These are phyloP conservation scores for Rhodosporidiobolus odoratus DNA, from an alignment of 768 basidiomycete genomes.

Conservation along the genomic window DNA sequence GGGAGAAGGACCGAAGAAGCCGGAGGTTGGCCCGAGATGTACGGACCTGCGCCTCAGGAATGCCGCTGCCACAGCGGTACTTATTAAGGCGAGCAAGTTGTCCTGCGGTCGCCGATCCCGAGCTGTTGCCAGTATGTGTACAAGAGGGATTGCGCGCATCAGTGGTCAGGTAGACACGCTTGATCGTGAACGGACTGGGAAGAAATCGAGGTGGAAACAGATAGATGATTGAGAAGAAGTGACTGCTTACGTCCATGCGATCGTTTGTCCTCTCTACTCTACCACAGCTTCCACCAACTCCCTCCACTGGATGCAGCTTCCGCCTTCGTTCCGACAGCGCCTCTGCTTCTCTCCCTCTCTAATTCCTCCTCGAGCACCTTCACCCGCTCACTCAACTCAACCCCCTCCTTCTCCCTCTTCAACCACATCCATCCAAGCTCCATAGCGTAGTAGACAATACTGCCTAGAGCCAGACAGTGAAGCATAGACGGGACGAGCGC, in stretches of 20 bases:
- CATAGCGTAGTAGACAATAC: slow-evolving; percentile 37
- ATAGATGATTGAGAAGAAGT: not conserved
- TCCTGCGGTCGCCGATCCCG: no score
- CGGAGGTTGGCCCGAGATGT: no score
- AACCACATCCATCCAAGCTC: slow-evolving; percentile 21
- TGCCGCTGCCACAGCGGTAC: no score
- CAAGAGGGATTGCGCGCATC: no score
- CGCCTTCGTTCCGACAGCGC: no score
- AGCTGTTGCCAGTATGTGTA: no score
- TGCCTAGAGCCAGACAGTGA: slow-evolving; percentile 31
- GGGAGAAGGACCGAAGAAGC: no score
- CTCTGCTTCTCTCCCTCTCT: not conserved
- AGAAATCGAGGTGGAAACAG: not conserved
- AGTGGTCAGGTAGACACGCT: no score
- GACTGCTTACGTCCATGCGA: not conserved
- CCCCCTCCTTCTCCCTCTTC: slow-evolving; percentile 20
- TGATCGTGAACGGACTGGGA: no score
- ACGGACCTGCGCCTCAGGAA: no score
- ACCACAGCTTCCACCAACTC: slow-evolving; percentile 35
- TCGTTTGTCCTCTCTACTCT: not conserved
- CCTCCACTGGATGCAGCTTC: not conserved
- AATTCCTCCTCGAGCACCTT: slow-evolving; percentile 9
- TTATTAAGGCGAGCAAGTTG: no score
- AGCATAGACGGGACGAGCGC: slow-evolving; percentile 34
- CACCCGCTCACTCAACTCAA: slow-evolving; percentile 3